A percentile compares a stretch with the other conserved stretches of the same genome.
Conservation (phyloP, 345 rosid genomes). For the Schrenkiella parvula region DNA sequence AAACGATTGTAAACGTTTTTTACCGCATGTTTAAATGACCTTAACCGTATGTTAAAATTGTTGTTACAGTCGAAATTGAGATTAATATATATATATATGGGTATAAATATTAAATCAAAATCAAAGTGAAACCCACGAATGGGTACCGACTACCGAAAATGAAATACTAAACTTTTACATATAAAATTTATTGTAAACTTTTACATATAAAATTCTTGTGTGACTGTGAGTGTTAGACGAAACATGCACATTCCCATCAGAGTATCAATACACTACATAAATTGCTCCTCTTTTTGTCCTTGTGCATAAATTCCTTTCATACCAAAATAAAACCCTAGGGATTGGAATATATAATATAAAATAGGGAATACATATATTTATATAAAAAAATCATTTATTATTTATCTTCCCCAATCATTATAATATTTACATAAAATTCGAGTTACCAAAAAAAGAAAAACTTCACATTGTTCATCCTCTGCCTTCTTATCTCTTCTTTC, state of each 20-base stretch:
- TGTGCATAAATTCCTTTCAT: slow-evolving; percentile 35
- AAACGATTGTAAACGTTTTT: not conserved
- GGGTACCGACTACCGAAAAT: not conserved
- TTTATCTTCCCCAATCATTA: slow-evolving; percentile 30
- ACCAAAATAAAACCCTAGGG: slow-evolving; percentile 31
- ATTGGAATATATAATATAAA: slow-evolving; percentile 9
- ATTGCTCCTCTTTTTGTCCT: slow-evolving; percentile 28
- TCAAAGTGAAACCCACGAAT: not conserved
- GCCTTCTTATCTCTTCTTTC: slow-evolving; percentile 20
- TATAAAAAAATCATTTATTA: not conserved
- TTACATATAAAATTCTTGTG: not conserved
- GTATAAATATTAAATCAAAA: not conserved
- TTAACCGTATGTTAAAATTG: not conserved
- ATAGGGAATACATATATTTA: not conserved
- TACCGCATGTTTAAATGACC: not conserved
- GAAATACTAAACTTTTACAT: not conserved
- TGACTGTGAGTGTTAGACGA: slow-evolving; percentile 26
- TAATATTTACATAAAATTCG: slow-evolving; percentile 4
- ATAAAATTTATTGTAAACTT: not conserved
- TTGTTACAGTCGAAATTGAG: not conserved
- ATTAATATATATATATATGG: not conserved
- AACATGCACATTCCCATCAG: slow-evolving; percentile 21
- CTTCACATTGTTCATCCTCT: slow-evolving; percentile 17
- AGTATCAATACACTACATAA: slow-evolving; percentile 26
- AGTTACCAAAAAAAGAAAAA: slow-evolving; percentile 27